Conservation (phyloP, 306 rosid species). For the Lathyrus oleraceus region DNA sequence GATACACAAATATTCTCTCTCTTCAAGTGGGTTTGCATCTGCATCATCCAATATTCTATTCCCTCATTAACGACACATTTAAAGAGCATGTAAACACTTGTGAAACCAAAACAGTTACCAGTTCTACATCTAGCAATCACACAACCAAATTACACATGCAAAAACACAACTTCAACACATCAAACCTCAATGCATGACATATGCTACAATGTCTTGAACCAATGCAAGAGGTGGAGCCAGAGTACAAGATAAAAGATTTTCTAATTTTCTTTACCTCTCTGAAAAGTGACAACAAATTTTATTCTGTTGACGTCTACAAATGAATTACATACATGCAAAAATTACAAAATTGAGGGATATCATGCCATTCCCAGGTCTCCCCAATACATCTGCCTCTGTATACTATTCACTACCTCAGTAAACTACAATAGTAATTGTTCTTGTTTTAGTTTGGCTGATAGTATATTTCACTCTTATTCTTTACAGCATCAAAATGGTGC, state of each 20-base stretch:
- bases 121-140: not conserved
- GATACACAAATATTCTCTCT: not conserved
- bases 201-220: not conserved
- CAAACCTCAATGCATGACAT: not conserved
- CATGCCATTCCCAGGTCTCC: not conserved
- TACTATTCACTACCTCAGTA: not conserved
- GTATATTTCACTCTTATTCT: too few relatives aligned
- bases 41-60: conserved; percentile 2
- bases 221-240: not conserved
- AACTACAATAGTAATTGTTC: not conserved
- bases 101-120: not conserved
- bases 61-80: not conserved
- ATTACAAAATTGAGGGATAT: not conserved
- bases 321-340: not conserved
- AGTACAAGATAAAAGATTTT: not conserved
- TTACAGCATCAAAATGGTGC: too few relatives aligned
- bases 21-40: conserved; percentile 2
- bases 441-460: not conserved
- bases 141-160: not conserved
- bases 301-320: not conserved
- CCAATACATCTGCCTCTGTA: not conserved
- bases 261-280: not conserved
- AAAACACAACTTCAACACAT: not conserved
- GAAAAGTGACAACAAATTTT: not conserved
- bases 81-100: not conserved